These are phyloP conservation scores for Tolypocladium album DNA, from an alignment of 2,329 filamentous ascomycete genomes.

Conservation along the genomic window DNA sequence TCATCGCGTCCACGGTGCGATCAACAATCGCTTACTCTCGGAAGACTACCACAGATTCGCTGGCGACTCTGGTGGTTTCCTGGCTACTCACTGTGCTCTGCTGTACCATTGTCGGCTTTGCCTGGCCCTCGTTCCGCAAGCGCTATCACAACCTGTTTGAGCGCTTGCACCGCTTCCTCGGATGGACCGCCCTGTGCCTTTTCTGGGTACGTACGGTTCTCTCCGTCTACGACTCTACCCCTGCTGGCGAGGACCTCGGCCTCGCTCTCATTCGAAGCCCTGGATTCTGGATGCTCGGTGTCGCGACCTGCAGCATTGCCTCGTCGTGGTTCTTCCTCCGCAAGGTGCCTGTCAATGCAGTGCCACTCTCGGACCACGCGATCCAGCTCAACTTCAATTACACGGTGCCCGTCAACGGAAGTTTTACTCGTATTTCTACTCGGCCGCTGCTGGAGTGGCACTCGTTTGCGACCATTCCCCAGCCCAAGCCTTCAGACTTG, in stretches of 20 bases:
- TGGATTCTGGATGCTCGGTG: conserved; percentile 55
- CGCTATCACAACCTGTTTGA: conserved; percentile 61
- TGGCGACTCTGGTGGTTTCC: conserved; percentile 35
- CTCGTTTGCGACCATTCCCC: conserved; percentile 63
- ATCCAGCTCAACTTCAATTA: conserved; percentile 60
- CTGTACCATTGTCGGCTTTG: conserved; percentile 47
- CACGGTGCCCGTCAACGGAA: conserved; percentile 39
- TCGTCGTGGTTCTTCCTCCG: conserved; percentile 66
- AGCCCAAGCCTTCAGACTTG: conserved; percentile 25
- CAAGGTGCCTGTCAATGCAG: conserved; percentile 52
- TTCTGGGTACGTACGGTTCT: conserved; percentile 56
- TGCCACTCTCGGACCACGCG: conserved; percentile 62
- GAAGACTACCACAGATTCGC: conserved; percentile 22
- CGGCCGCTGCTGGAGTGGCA: conserved; percentile 62
- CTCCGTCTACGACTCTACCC: conserved; percentile 33
- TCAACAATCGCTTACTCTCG: conserved; percentile 23
- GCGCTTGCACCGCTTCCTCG: conserved; percentile 58
- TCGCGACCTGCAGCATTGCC: conserved; percentile 54
- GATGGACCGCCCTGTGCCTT: conserved; percentile 55
- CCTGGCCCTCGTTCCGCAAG: conserved; percentile 53
- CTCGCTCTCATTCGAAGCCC: conserved; percentile 25
- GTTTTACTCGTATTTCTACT: conserved; percentile 44
- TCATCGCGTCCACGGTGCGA: conserved; percentile 29
- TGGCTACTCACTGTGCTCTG: conserved; percentile 49
- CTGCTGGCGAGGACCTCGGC: conserved; percentile 21